phyloP scores from a whole-genome alignment of 2,329 filamentous ascomycete genomes.

The Fusarium neocosmosporiellum region DNA sequence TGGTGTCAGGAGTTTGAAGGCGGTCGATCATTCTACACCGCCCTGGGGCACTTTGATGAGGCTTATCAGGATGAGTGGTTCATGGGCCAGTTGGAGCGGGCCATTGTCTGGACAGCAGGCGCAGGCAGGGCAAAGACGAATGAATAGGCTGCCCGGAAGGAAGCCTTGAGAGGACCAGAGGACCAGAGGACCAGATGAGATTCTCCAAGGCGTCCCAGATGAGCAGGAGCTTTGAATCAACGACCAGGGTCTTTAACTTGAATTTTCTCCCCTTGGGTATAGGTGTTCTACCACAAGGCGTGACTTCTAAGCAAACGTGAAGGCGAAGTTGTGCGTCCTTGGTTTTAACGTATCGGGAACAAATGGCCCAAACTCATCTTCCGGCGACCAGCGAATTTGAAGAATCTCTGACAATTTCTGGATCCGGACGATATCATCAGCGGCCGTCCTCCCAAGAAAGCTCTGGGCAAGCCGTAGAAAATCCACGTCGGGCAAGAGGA shows the following conservation, averaged over 20 bases:
- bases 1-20: constrained; percentile 17
- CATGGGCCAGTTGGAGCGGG: constrained; percentile 7
- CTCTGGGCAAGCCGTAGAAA: neutral
- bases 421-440: neutral
- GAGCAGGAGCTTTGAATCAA: too few relatives aligned
- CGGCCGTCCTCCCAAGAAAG: neutral
- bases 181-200: too few relatives aligned
- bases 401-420: neutral
- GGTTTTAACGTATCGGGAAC: neutral
- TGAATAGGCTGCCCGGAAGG: too few relatives aligned
- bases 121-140: neutral
- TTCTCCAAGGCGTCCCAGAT: too few relatives aligned
- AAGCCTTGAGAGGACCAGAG: too few relatives aligned
- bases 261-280: too few relatives aligned
- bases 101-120: constrained; percentile 1
- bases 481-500: neutral
- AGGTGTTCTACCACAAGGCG: too few relatives aligned
- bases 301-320: neutral
- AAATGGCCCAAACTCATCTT: neutral
- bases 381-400: neutral
- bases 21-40: constrained; percentile 25
- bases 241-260: too few relatives aligned
- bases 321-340: neutral
- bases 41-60: constrained; percentile 28
- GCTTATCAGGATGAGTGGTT: constrained; percentile 22